Evolutionary conservation across 176 grass and related monocot species (phyloP).

Genomic region (Paspalum vaginatum): DNA sequence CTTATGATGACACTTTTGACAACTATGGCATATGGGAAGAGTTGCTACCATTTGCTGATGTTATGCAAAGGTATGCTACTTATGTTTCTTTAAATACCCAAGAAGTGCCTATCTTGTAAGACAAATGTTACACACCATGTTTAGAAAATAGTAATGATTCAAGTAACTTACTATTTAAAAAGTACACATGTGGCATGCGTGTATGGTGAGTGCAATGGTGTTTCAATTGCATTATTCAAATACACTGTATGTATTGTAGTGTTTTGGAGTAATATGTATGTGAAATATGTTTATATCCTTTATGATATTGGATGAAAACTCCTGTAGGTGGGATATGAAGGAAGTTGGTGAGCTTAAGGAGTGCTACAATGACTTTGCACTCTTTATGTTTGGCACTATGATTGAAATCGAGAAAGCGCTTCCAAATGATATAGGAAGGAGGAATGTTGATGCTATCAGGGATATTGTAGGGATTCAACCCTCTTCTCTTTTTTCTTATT

Average conservation of each 20-base stretch:
- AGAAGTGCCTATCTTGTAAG: background rate
- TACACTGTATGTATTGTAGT: too few relatives aligned
- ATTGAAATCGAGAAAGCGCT: constrained; percentile 28
- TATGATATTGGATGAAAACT: background rate
- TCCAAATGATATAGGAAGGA: background rate
- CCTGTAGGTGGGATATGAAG: constrained; percentile 18
- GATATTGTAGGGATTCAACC: background rate
- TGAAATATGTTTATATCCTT: background rate
- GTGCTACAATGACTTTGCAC: constrained; percentile 10
- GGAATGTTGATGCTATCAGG: constrained; percentile 13
- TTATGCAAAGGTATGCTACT: constrained; percentile 27
- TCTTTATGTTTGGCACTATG: constrained; percentile 37
- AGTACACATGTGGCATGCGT: too few relatives aligned
- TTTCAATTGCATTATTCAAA: too few relatives aligned
- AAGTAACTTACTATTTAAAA: too few relatives aligned
- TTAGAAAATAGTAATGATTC: too few relatives aligned
- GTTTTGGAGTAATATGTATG: background rate
- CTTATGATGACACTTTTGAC: constrained; percentile 44
- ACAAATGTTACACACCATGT: too few relatives aligned
- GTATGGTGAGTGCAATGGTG: too few relatives aligned
- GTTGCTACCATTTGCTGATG: constrained; percentile 24
- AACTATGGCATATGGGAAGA: constrained; percentile 33
- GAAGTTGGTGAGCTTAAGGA: background rate
- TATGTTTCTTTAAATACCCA: background rate
- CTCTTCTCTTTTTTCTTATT: background rate